These are phyloP conservation scores for Podospora fimiseda DNA, from an alignment of 495 filamentous ascomycete species.

Conservation along the genomic window DNA sequence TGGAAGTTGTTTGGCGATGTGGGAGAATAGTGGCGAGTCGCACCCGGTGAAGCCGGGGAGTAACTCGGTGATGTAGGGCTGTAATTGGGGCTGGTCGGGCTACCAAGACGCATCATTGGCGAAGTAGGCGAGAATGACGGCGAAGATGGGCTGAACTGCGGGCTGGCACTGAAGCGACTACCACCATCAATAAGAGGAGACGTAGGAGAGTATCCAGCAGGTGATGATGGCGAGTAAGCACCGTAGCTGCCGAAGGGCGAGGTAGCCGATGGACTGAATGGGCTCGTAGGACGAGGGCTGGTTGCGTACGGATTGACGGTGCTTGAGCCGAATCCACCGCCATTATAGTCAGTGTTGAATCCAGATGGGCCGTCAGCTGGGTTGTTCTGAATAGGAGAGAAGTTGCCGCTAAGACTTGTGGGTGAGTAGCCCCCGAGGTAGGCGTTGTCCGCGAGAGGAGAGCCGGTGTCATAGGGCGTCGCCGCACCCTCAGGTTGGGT, in stretches of 20 bases:
- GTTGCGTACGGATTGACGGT: constrained; percentile 63
- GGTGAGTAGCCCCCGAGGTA: constrained; percentile 58
- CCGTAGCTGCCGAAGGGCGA: constrained; percentile 61
- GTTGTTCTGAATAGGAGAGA: constrained; percentile 81
- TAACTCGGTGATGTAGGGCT: constrained; percentile 81
- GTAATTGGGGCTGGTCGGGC: constrained; percentile 61
- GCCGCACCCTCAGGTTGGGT: constrained; percentile 72
- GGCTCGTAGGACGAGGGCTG: constrained; percentile 73
- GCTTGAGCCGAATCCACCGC: constrained; percentile 42
- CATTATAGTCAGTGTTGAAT: constrained; percentile 55
- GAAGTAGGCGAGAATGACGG: constrained; percentile 83
- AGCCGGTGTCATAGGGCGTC: constrained; percentile 90
- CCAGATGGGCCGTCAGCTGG: constrained; percentile 71
- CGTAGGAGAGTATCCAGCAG: constrained; percentile 67
- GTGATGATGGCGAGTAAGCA: constrained; percentile 58
- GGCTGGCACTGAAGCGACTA: constrained; percentile 62
- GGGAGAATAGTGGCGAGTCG: constrained; percentile 56
- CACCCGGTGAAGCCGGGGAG: constrained; percentile 63
- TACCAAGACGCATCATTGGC: constrained; percentile 56
- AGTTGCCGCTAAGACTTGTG: constrained; percentile 62
- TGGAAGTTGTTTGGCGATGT: constrained; percentile 49
- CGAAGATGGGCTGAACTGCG: constrained; percentile 65
- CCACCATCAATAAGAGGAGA: constrained; percentile 57
- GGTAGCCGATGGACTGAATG: constrained; percentile 77
- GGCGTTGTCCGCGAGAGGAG: constrained; percentile 74